phyloP scores from a whole-genome alignment of 306 rosid genomes.

The Cucurbita maxima region DNA sequence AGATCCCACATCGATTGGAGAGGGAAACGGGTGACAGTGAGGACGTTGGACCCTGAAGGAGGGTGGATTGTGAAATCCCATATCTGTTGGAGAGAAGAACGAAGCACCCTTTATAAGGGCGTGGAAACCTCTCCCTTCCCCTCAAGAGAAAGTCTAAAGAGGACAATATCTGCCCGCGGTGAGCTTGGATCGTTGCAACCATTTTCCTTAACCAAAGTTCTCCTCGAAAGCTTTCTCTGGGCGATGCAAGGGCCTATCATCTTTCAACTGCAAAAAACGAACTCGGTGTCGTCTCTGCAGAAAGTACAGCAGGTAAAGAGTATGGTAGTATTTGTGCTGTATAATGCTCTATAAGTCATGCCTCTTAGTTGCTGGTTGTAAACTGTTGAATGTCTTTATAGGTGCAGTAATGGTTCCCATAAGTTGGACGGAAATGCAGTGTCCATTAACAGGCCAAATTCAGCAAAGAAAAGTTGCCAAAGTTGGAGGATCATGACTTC shows the following conservation, averaged over 20 bases:
- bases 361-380: no score
- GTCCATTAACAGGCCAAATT: slow-evolving; percentile 68
- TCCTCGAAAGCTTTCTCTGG: slow-evolving; percentile 72
- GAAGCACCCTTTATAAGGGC: no score
- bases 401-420: slow-evolving; percentile 76
- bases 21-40: no score
- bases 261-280: slow-evolving; percentile 88
- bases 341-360: no score
- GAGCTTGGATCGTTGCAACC: no score
- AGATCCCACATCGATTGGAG: no score
- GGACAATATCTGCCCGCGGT: no score
- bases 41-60: no score
- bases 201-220: slow-evolving; percentile 13
- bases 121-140: no score
- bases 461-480: slow-evolving; percentile 88
- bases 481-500: slow-evolving; percentile 41
- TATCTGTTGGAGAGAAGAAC: no score
- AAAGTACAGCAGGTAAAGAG: slow-evolving; percentile 61
- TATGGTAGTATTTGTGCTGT: not conserved
- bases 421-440: slow-evolving; percentile 94
- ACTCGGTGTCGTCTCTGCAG: slow-evolving; percentile 80
- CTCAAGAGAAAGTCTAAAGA: no score
- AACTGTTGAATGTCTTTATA: slow-evolving; percentile 1
- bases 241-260: slow-evolving; percentile 80
- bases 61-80: no score